Percentiles rank a stretch among this genome's conserved stretches.
Conservation (phyloP, 2,329 filamentous ascomycete species). For the Cadophora gregata region DNA sequence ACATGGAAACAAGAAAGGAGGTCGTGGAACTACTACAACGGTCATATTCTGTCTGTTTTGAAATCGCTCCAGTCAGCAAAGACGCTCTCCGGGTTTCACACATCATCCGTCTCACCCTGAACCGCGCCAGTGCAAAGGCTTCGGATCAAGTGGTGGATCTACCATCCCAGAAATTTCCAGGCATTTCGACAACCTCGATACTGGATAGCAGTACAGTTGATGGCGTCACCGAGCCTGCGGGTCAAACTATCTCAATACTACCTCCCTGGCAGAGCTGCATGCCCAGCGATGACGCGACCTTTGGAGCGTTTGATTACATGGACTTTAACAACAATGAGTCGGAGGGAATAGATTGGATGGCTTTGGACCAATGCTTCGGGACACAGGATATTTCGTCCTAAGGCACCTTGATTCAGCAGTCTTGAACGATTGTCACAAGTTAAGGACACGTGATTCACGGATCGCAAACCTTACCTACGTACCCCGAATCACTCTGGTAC, state of each 20-base stretch:
- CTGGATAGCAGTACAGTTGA: neutral
- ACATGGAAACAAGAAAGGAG: slow-evolving; percentile 12
- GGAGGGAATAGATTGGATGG: slow-evolving; percentile 36
- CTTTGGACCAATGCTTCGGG: slow-evolving; percentile 12
- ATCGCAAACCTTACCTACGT: neutral
- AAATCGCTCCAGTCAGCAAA: slow-evolving; percentile 25
- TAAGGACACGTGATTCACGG: neutral
- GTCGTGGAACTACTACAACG: slow-evolving; percentile 16
- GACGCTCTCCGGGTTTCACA: slow-evolving; percentile 30
- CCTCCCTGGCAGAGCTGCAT: slow-evolving; percentile 16
- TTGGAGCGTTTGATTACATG: slow-evolving; percentile 35
- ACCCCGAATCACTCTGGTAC: too few species aligned
- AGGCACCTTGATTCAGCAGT: neutral
- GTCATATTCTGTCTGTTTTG: slow-evolving; percentile 25
- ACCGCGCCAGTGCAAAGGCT: slow-evolving; percentile 4
- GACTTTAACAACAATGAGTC: slow-evolving; percentile 34
- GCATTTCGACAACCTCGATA: neutral
- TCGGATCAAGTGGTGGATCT: neutral
- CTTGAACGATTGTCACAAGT: neutral
- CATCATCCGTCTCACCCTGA: slow-evolving; percentile 32
- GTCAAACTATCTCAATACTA: neutral
- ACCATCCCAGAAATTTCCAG: neutral
- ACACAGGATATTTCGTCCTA: neutral
- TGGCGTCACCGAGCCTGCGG: neutral
- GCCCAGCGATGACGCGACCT: slow-evolving; percentile 22